Evolutionary conservation across 768 basidiomycete genomes (phyloP).

Genomic region (Lactifluus rugatus): DNA sequence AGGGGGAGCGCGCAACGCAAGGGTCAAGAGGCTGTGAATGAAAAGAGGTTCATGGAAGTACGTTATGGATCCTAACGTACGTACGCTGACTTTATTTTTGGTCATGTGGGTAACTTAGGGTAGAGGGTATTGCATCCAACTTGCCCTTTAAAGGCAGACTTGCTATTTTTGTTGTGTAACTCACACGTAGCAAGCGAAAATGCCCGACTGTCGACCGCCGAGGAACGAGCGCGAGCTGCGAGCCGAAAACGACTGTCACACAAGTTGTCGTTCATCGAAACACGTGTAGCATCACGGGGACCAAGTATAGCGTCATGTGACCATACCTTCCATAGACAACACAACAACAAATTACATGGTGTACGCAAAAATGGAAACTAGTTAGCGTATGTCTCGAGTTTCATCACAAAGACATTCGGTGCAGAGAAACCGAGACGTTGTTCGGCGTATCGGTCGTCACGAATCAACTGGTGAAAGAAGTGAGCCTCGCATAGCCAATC

Average conservation of each 20-base stretch:
- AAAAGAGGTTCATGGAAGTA: not conserved
- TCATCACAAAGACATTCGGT: constrained; percentile 72
- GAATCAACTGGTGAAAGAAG: constrained; percentile 56
- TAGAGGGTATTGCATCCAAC: constrained; percentile 8
- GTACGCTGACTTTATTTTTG: too few relatives aligned
- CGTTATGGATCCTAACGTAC: too few relatives aligned
- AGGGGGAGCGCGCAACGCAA: not conserved
- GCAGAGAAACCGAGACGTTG: constrained; percentile 65
- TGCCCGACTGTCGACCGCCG: too few relatives aligned
- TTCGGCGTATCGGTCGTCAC: constrained; percentile 49
- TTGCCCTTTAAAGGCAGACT: constrained; percentile 5
- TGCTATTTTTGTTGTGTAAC: not conserved
- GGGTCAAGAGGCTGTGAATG: not conserved
- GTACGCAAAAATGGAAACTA: too few relatives aligned
- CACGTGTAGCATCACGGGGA: constrained; percentile 17
- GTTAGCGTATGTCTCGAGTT: constrained; percentile 34
- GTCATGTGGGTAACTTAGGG: constrained; percentile 1
- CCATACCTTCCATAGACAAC: too few relatives aligned
- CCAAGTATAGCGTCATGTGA: not conserved
- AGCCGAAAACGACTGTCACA: too few relatives aligned
- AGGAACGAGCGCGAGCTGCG: too few relatives aligned
- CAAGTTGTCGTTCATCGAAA: not conserved
- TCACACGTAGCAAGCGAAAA: too few relatives aligned
- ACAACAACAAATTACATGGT: too few relatives aligned
- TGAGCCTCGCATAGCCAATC: constrained; percentile 72